A percentile compares a stretch with the other conserved stretches of the same genome.
phyloP scores from a whole-genome alignment of 768 basidiomycete genomes.

The Trametes elegans region DNA sequence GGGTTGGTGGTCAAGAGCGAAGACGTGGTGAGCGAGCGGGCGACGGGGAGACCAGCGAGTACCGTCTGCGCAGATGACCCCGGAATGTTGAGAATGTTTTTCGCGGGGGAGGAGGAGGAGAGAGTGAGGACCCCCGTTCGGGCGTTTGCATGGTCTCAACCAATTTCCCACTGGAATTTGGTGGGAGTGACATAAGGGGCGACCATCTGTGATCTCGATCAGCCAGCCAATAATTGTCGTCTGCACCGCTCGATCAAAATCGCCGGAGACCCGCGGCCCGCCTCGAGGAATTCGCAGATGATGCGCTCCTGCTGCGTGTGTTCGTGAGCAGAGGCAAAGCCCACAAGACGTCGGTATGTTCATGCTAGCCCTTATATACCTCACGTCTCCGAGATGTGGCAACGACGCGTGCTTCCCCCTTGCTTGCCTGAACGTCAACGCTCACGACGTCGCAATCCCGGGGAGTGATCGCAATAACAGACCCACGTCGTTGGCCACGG shows the following conservation, averaged over 20 bases:
- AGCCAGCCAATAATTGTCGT: neutral
- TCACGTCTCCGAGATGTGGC: too few relatives aligned
- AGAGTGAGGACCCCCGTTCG: neutral
- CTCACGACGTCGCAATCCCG: too few relatives aligned
- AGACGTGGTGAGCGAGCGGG: neutral
- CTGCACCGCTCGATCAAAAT: slow-evolving; percentile 6
- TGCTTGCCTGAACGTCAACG: too few relatives aligned
- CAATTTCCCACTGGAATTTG: too few relatives aligned
- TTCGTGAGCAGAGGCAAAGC: neutral
- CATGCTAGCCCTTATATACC: too few relatives aligned
- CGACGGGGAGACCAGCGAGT: neutral
- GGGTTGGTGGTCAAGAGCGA: neutral
- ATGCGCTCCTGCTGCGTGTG: neutral
- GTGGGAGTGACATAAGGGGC: neutral
- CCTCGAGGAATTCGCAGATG: neutral
- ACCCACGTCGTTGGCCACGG: too few relatives aligned
- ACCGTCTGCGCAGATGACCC: neutral
- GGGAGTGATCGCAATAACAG: too few relatives aligned
- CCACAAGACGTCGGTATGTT: too few relatives aligned
- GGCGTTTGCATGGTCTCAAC: neutral
- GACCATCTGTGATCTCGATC: neutral
- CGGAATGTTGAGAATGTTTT: slow-evolving; percentile 4
- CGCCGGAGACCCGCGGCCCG: neutral
- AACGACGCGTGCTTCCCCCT: too few relatives aligned
- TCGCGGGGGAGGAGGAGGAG: too few relatives aligned